Evolutionary conservation across 2,329 filamentous ascomycete species (phyloP).

Genomic region (Paracoccidioides lutzii): DNA sequence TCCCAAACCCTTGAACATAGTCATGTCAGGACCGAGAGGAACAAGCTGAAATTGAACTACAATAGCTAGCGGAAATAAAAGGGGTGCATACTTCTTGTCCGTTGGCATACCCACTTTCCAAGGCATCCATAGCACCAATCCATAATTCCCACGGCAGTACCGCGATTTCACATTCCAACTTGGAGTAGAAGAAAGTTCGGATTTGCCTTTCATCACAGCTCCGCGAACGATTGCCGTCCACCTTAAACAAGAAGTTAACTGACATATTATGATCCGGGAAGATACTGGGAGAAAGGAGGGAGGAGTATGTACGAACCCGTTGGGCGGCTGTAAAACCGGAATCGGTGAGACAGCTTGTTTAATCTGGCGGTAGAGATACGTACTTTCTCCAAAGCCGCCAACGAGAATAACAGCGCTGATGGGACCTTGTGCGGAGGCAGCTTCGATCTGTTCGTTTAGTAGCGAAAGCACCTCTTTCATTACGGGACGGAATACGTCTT

Average conservation of each 20-base stretch:
- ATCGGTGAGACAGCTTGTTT: not conserved
- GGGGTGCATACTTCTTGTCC: not conserved
- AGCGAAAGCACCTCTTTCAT: not conserved
- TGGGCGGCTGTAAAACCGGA: not conserved
- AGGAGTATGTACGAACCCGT: not conserved
- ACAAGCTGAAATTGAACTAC: not conserved
- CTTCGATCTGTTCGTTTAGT: not conserved
- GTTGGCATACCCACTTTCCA: conserved; percentile 2
- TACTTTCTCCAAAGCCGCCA: conserved; percentile 2
- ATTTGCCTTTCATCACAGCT: conserved; percentile 1
- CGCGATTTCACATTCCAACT: conserved; percentile 1
- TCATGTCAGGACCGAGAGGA: not conserved
- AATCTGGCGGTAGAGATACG: conserved; percentile 1
- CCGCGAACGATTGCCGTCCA: conserved; percentile 3
- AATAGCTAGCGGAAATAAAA: not conserved
- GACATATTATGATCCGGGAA: not conserved
- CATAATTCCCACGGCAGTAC: conserved; percentile 2
- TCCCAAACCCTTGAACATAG: not conserved
- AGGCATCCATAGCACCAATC: not conserved
- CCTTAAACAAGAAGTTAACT: not conserved
- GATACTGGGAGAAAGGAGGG: not conserved
- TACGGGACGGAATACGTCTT: conserved; percentile 1
- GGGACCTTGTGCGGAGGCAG: not conserved
- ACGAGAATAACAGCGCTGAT: conserved; percentile 2
- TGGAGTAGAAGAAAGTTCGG: not conserved